These are phyloP conservation scores for Perkinsus olseni DNA, from an alignment of 169 alveolate species.

Conservation along the genomic window DNA sequence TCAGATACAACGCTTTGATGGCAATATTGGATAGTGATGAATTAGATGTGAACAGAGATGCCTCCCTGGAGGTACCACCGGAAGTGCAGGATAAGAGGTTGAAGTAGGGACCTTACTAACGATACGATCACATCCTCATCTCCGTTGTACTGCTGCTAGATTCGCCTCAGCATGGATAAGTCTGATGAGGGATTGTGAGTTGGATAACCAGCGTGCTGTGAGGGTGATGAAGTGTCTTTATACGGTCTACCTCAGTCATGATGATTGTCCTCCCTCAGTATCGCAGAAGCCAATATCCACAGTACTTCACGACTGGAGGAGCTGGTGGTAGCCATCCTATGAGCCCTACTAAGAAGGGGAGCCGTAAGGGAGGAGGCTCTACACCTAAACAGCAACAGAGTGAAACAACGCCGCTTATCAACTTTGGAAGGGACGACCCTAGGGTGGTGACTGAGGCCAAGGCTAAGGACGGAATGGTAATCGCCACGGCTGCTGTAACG, in stretches of 20 bases:
- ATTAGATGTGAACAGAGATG: background rate
- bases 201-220: background rate
- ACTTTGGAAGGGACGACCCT: background rate
- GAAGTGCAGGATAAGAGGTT: background rate
- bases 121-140: background rate
- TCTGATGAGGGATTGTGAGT: background rate
- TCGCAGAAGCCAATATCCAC: background rate
- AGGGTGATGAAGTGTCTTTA: background rate
- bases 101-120: no score
- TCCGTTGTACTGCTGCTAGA: background rate
- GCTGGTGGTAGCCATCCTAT: background rate
- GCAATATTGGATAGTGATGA: background rate
- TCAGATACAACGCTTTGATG: background rate
- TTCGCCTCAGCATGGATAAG: background rate
- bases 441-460: background rate
- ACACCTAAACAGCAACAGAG: background rate
- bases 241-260: background rate
- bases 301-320: background rate
- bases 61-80: background rate
- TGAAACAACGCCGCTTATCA: background rate
- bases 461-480: background rate
- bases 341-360: background rate
- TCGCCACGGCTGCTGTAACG: no score
- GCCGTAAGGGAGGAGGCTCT: background rate
- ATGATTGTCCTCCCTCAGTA: background rate